phyloP scores from a whole-genome alignment of 73 alveolate species.

The Blepharisma japonicum region DNA sequence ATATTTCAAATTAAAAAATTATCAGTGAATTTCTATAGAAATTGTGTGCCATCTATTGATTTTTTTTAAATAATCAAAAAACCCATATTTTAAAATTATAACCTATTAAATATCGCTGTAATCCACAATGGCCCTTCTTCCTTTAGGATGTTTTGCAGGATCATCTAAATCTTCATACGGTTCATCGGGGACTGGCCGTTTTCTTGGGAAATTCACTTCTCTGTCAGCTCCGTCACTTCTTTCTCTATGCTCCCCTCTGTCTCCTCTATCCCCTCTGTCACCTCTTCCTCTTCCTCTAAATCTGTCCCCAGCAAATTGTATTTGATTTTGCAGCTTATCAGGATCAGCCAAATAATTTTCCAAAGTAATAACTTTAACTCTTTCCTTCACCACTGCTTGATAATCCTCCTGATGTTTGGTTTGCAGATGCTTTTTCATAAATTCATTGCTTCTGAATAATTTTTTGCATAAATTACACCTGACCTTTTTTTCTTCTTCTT shows the following conservation, averaged over 20 bases:
- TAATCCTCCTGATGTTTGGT: slow-evolving; percentile 72
- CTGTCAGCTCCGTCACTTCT: background rate
- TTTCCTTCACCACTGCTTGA: slow-evolving; percentile 24
- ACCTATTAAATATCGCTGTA: slow-evolving; percentile 30
- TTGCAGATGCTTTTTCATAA: slow-evolving; percentile 73
- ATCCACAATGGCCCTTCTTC: slow-evolving; percentile 9
- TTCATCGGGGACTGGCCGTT: background rate
- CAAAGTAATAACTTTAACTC: slow-evolving; percentile 61
- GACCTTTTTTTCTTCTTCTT: slow-evolving; percentile 47
- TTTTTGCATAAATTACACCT: slow-evolving; percentile 74
- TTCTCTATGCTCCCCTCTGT: too few species aligned
- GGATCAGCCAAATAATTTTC: slow-evolving; percentile 76
- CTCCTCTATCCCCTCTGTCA: background rate
- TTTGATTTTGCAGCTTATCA: slow-evolving; percentile 35
- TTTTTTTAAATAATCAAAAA: background rate
- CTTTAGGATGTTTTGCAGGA: background rate
- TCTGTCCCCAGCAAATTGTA: slow-evolving; percentile 11
- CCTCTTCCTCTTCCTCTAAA: slow-evolving; percentile 1
- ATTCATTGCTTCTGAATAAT: slow-evolving; percentile 71
- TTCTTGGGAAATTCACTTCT: background rate
- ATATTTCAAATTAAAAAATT: background rate
- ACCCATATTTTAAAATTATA: background rate
- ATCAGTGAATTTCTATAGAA: background rate
- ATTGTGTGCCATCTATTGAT: background rate
- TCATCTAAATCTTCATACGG: slow-evolving; percentile 30